Conservation (phyloP, 306 rosid species). For the Cucurbita ficifolia region DNA sequence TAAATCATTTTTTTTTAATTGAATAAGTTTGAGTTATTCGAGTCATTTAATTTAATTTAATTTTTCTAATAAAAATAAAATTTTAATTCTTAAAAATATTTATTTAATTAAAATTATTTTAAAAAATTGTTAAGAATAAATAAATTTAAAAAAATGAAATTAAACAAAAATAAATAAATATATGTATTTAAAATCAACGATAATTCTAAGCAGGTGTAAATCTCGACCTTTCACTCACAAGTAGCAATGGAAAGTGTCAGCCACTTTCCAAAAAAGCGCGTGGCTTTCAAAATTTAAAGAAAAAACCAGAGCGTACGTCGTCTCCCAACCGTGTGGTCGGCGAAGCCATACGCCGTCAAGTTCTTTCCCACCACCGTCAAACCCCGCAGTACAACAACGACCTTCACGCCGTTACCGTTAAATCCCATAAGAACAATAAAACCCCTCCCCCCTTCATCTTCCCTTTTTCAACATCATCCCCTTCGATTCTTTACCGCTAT, state of each 20-base stretch:
- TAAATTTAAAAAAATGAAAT: too few species aligned
- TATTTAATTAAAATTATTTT: too few species aligned
- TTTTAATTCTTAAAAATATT: too few species aligned
- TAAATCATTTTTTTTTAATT: too few species aligned
- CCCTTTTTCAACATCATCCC: background rate
- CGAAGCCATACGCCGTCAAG: background rate
- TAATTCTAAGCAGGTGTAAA: too few species aligned
- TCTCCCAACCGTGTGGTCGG: conserved; percentile 1
- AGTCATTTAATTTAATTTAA: too few species aligned
- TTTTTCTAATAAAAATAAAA: too few species aligned
- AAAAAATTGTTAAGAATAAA: too few species aligned
- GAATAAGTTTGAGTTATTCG: too few species aligned
- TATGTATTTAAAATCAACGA: too few species aligned
- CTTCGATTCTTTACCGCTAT: background rate
- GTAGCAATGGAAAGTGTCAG: background rate
- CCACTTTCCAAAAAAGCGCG: background rate
- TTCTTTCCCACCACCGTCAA: background rate
- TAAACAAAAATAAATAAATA: too few species aligned
- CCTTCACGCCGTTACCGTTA: conserved; percentile 1
- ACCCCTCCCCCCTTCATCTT: background rate
- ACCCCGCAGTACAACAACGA: background rate
- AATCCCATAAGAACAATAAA: background rate
- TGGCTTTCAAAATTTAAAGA: background rate
- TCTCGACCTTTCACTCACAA: too few species aligned
- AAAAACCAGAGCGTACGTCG: background rate